phyloP scores from a whole-genome alignment of 129 eudicot genomes.

The Lactuca sativa region DNA sequence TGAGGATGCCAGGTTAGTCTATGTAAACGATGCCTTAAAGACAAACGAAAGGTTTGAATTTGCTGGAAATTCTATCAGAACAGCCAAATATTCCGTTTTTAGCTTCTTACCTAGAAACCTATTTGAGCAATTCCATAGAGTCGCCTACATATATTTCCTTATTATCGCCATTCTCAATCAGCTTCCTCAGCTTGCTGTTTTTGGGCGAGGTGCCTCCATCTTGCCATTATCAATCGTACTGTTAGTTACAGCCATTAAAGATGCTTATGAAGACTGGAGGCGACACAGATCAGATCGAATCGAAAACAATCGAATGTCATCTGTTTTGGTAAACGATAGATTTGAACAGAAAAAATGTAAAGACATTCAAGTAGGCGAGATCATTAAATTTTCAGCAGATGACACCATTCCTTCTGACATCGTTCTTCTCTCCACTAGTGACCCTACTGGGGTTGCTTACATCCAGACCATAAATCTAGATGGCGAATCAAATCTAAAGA shows the following conservation, averaged over 20 bases:
- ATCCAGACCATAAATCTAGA: constrained; percentile 91
- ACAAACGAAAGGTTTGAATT: constrained; percentile 83
- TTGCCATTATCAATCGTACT: constrained; percentile 79
- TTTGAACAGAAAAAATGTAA: constrained; percentile 73
- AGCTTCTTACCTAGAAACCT: constrained; percentile 90
- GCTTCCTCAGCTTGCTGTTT: constrained; percentile 95
- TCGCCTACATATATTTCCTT: constrained; percentile 88
- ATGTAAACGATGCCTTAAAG: constrained; percentile 67
- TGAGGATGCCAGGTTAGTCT: constrained; percentile 77
- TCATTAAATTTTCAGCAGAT: constrained; percentile 67
- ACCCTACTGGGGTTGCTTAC: constrained; percentile 94
- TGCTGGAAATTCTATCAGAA: constrained; percentile 78
- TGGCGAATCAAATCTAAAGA: constrained; percentile 91
- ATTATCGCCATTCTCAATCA: constrained; percentile 84
- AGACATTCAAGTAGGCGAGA: constrained; percentile 80
- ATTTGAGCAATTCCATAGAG: constrained; percentile 95
- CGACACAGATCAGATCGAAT: constrained; percentile 73
- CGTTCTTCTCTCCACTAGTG: constrained; percentile 91
- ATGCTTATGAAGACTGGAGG: constrained; percentile 95
- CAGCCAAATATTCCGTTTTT: constrained; percentile 70
- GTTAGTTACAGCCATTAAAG: constrained; percentile 86
- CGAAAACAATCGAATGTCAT: constrained; percentile 72
- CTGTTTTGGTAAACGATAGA: constrained; percentile 52
- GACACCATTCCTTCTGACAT: constrained; percentile 93
- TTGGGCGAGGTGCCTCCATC: constrained; percentile 83